Conservation (phyloP, 345 rosid species). For the Salix koriyanagi region DNA sequence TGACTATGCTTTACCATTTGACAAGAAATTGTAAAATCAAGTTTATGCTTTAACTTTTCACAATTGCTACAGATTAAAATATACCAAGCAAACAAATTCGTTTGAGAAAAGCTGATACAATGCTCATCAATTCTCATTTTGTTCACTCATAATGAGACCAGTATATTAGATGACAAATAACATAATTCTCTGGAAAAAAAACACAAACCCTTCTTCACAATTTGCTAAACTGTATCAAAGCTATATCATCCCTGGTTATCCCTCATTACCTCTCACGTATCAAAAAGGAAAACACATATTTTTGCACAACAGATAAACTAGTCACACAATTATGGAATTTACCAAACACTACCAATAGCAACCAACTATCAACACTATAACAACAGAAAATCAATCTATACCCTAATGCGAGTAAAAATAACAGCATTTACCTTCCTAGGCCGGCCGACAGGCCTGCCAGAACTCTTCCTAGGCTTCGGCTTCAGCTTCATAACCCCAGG, state of each 20-base stretch:
- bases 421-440: constrained; percentile 53
- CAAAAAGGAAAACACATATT: neutral
- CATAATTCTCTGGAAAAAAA: neutral
- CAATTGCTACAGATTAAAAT: neutral
- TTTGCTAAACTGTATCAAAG: neutral
- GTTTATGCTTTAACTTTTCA: no score
- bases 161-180: neutral
- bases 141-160: neutral
- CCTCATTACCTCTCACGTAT: neutral
- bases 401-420: neutral
- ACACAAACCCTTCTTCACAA: neutral
- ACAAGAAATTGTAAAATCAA: no score
- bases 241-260: no score
- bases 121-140: neutral
- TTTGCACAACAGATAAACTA: neutral
- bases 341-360: neutral
- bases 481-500: constrained; percentile 24
- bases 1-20: no score
- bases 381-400: neutral
- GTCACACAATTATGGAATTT: neutral
- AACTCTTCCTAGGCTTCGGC: constrained; percentile 26
- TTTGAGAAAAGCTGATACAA: neutral
- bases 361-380: neutral
- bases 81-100: neutral
- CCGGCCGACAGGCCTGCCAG: constrained; percentile 56